Base-by-base conservation (phyloP, 2,329 filamentous ascomycete genomes). In the Aspergillus luchuensis region DNA sequence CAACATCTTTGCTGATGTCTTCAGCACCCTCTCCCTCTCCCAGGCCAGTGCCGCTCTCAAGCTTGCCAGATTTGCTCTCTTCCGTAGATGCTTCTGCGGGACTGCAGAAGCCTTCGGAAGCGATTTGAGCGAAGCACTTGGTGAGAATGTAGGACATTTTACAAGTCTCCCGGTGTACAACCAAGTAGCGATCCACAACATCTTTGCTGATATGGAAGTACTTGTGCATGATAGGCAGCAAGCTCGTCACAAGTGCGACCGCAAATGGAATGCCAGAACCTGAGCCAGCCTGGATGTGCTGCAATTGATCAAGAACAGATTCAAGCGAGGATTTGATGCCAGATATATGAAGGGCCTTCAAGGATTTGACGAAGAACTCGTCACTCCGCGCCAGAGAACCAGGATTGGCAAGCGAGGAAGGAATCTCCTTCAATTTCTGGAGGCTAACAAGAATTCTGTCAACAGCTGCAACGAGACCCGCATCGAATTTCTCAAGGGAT, bases 1-100 rank as follows among this genome's bases (percentile, higher is more conserved):
- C 87, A 50, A 99, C 90, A 71, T 99, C 95, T 74, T 99, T 98
- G 77, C 93, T 98, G 66, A 99, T 98, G 75, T 99, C 94, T 73
- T 99, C 93, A 4, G 90, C 93, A 17, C 94, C 96, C 75, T 97
- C 91, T 10, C 95, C 96, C 49, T 97, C 95, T 19, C 95, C 96
- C 23, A 99, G 87, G 36, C 95, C 96, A 10, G 93, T 98, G 15
- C 96, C 96, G 39, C 87, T 88, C 76, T 99, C 94, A 30, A 97
- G 82, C 68, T 96, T 90, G 11, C 93, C 91, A 23, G 86, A 84
- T 61, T 91, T 85, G 19, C 86, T 87, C 54, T 87, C 83, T 59
- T 89, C 86, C 52, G 89, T 86, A 43, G 91, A 86, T 68, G 92
- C 89, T 69, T 98, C 93, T 21, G 90, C 84, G 0, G 95, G 95